A percentile compares a stretch with the other conserved stretches of the same genome.
Evolutionary conservation across 139 green algal genomes (phyloP).

Genomic region (Mychonastes homosphaera): DNA sequence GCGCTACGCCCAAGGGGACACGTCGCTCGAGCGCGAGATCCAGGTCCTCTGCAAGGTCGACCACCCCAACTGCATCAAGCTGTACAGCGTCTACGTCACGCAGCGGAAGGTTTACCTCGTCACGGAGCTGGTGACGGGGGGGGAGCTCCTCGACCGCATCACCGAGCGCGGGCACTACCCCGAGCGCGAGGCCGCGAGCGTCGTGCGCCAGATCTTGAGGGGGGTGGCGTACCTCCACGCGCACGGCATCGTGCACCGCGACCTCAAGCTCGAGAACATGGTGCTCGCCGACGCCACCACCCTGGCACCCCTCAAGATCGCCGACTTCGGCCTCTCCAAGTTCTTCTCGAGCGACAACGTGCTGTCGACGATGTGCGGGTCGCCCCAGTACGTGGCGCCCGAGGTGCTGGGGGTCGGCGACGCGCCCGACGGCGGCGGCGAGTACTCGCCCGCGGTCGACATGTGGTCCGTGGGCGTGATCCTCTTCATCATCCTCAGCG

Average conservation of each 20-base stretch:
- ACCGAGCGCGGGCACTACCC: conserved; percentile 58
- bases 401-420: conserved; percentile 59
- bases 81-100: conserved; percentile 65
- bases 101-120: conserved; percentile 65
- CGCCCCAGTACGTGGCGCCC: conserved; percentile 56
- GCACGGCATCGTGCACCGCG: conserved; percentile 64
- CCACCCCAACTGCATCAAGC: conserved; percentile 64
- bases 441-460: conserved; percentile 55
- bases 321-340: conserved; percentile 73
- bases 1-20: conserved; percentile 55
- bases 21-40: conserved; percentile 61
- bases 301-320: conserved; percentile 63
- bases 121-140: conserved; percentile 66
- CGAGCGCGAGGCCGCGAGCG: conserved; percentile 47
- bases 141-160: conserved; percentile 66
- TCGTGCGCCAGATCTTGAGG: conserved; percentile 56
- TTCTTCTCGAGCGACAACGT: conserved; percentile 59
- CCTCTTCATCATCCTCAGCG: conserved; percentile 54
- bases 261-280: conserved; percentile 82
- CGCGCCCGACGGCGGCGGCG: conserved; percentile 51
- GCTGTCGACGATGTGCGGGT: conserved; percentile 64
- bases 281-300: conserved; percentile 57
- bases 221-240: conserved; percentile 64
- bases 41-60: conserved; percentile 60
- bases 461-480: conserved; percentile 76